Conservation (phyloP, 2,329 filamentous ascomycete species). For the Cercospora berteroae region DNA sequence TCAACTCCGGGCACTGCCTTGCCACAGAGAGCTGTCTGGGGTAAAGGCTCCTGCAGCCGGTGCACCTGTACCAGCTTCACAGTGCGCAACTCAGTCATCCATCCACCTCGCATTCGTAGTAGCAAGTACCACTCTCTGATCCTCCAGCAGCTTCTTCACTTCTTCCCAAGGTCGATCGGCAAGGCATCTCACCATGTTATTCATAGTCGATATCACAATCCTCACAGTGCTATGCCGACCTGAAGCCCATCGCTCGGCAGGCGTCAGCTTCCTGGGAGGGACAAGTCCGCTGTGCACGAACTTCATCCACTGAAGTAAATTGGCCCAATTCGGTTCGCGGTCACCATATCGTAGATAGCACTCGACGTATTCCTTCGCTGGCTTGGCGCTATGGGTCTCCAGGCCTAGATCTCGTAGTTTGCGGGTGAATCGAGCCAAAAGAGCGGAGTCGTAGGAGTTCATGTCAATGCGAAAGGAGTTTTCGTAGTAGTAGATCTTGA, state of each 20-base stretch:
- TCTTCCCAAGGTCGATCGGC: background rate
- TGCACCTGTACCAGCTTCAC: background rate
- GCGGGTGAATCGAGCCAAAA: background rate
- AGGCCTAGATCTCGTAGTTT: background rate
- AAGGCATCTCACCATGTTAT: background rate
- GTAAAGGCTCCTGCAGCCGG: background rate
- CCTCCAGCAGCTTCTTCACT: conserved; percentile 3
- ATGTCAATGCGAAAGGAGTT: conserved; percentile 11
- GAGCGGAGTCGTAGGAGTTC: background rate
- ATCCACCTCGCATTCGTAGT: conserved; percentile 4
- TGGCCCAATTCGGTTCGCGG: conserved; percentile 9
- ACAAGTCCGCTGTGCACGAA: background rate
- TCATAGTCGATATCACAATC: background rate
- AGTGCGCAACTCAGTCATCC: background rate
- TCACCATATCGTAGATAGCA: background rate
- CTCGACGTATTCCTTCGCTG: background rate
- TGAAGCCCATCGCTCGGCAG: background rate
- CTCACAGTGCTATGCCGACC: background rate
- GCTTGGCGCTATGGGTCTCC: background rate
- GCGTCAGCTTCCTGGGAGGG: background rate
- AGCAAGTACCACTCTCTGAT: conserved; percentile 5
- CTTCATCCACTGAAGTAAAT: conserved; percentile 1
- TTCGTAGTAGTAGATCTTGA: conserved; percentile 17
- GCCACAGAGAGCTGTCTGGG: background rate
- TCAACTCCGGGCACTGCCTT: background rate